Percentiles rank a stretch among this genome's conserved stretches.
phyloP scores from a whole-genome alignment of 768 basidiomycete genomes.

The Suillus variegatus region DNA sequence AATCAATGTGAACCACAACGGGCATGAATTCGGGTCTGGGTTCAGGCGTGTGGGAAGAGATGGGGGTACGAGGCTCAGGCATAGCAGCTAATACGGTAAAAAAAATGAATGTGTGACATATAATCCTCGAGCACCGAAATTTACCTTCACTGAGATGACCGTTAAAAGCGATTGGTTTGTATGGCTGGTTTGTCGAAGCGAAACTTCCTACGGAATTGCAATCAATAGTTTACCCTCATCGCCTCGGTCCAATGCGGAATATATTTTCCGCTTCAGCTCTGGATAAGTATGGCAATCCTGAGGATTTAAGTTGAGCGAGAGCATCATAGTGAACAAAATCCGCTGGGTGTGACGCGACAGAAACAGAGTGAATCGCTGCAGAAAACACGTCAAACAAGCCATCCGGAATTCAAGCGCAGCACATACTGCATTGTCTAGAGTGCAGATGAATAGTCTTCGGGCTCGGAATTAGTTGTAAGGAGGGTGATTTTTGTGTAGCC shows the following conservation, averaged over 20 bases:
- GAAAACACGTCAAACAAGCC: conserved; percentile 23
- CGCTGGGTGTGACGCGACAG: conserved; percentile 68
- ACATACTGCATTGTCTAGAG: conserved; percentile 84
- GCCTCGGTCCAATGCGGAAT: conserved; percentile 85
- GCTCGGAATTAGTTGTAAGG: conserved; percentile 73
- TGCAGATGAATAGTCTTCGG: conserved; percentile 86
- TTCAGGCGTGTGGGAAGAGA: conserved; percentile 33
- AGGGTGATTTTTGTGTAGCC: conserved; percentile 94
- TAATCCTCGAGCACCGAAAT: conserved; percentile 12
- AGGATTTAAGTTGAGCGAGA: conserved; percentile 62
- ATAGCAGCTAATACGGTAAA: conserved; percentile 54
- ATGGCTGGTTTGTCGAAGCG: conserved; percentile 60
- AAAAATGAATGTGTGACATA: conserved; percentile 7
- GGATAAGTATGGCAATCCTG: conserved; percentile 87
- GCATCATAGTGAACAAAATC: conserved; percentile 83
- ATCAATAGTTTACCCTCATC: conserved; percentile 96
- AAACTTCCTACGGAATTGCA: conserved; percentile 76
- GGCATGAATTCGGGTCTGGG: conserved; percentile 69
- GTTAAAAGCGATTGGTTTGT: conserved; percentile 37
- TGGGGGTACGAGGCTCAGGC: conserved; percentile 80
- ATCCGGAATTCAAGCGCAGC: conserved; percentile 14
- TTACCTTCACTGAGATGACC: conserved; percentile 59
- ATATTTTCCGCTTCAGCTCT: conserved; percentile 90
- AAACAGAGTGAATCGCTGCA: conserved; percentile 71
- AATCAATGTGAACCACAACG: conserved; percentile 74